Percentiles rank a stretch among this genome's conserved stretches.
phyloP scores from a whole-genome alignment of 2,329 filamentous ascomycete genomes.

The Talaromyces sp. region DNA sequence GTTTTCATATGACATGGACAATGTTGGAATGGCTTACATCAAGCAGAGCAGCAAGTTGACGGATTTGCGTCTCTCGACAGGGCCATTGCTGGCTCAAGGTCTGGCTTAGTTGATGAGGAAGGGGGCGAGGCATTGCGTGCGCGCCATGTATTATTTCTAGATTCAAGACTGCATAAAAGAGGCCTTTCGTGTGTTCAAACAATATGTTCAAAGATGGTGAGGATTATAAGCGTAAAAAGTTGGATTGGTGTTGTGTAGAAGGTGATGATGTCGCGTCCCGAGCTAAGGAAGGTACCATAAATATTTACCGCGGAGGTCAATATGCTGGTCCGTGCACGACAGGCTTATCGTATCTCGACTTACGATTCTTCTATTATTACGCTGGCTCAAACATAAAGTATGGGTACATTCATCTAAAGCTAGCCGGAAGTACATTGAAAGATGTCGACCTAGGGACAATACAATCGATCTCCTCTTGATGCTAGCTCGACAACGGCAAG shows the following conservation, averaged over 20 bases:
- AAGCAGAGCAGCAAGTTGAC: slow-evolving; percentile 43
- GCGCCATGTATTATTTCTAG: background rate
- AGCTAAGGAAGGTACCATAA: background rate
- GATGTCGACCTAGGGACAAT: slow-evolving; percentile 13
- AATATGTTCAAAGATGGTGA: background rate
- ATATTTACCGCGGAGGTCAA: background rate
- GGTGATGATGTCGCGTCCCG: background rate
- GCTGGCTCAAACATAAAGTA: slow-evolving; percentile 23
- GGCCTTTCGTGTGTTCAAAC: background rate
- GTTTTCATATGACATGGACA: no score
- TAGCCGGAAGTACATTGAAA: slow-evolving; percentile 11
- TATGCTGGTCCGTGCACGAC: slow-evolving; percentile 15
- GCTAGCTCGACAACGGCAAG: background rate
- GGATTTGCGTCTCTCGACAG: slow-evolving; percentile 44
- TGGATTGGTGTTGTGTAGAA: background rate
- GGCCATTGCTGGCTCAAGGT: slow-evolving; percentile 44
- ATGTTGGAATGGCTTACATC: no score
- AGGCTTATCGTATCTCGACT: background rate
- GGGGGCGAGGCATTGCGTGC: slow-evolving; percentile 19
- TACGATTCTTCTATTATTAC: background rate
- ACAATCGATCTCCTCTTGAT: slow-evolving; percentile 3
- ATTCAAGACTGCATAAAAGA: background rate
- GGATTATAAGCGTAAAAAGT: background rate
- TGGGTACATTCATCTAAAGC: slow-evolving; percentile 37
- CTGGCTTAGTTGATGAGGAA: slow-evolving; percentile 34